Evolutionary conservation across 129 eudicot genomes (phyloP).

Genomic region (Helichrysum umbraculigerum): DNA sequence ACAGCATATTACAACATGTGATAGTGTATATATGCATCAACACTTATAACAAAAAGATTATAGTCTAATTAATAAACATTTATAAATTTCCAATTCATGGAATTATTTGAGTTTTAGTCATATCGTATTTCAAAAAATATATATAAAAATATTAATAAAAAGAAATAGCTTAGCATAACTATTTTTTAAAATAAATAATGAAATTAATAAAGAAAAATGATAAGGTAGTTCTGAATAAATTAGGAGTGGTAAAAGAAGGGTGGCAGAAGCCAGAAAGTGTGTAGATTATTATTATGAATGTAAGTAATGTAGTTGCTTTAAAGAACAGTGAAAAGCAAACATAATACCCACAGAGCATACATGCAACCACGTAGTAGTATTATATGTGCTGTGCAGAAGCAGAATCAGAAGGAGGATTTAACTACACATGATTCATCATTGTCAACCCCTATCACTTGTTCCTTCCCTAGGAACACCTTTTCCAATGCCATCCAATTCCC

Average conservation of each 20-base stretch:
- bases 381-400: not conserved
- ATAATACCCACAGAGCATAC: slow-evolving; percentile 37
- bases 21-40: too few relatives aligned
- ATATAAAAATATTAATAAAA: too few relatives aligned
- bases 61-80: too few relatives aligned
- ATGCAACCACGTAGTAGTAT: not conserved
- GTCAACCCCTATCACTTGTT: slow-evolving; percentile 38
- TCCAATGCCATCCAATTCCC: slow-evolving; percentile 9
- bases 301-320: slow-evolving; percentile 34
- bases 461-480: slow-evolving; percentile 46
- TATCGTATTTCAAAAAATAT: too few relatives aligned
- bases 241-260: not conserved
- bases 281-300: slow-evolving; percentile 22
- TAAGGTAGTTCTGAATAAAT: not conserved
- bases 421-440: slow-evolving; percentile 31
- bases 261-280: slow-evolving; percentile 19
- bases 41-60: too few relatives aligned
- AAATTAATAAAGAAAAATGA: not conserved
- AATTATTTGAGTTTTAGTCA: too few relatives aligned
- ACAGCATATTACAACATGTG: too few relatives aligned
- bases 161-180: too few relatives aligned
- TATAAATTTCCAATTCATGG: too few relatives aligned
- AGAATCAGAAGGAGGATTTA: slow-evolving; percentile 6
- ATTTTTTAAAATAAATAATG: too few relatives aligned
- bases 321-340: slow-evolving; percentile 36